Evolutionary conservation across 2,329 filamentous ascomycete species (phyloP), one percentile per base, ranked within the genome.

Genomic region (Arthrobotrys conoides): DNA sequence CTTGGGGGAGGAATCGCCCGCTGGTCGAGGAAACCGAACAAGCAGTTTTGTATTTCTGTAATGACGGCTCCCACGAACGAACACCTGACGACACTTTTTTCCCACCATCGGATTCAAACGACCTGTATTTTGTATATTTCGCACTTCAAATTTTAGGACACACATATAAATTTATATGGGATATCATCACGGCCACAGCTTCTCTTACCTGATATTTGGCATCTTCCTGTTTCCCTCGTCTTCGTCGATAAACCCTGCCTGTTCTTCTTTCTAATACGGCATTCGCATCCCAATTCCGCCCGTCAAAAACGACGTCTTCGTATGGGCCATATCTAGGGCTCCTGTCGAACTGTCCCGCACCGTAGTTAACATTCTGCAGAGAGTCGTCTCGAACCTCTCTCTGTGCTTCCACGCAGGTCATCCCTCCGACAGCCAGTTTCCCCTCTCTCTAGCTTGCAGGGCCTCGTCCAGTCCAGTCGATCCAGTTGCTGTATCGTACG

Each of bases 11-110:
- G n/a, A 71, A 44, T 18, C 61, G 30, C 72, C 64, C 67, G 73
- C 73, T 71, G 73, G 73, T 77, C 73, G 73, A 77, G 72, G 71
- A 69, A n/a, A 53, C 5, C 24, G 18, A 53, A 48, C 46, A 67
- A 27, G 46, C 51, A 38, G 22, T 53, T 70, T 61, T 64, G 22
- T 64, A 63, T 49, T 64, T 64, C 4, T 61, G 20, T 65, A 53
- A 48, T 66, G 38, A 72, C 30, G 53, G 57, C 18, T 33, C 38
- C 22, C 68, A 55, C 59, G 65, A 24, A 61, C 55, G 53, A 68
- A 68, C 65, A 59, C 49, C 48, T 44, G 64, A 67, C 67, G 55
- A 51, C 55, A 22, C 36, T 53, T 72, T 59, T 36, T 20, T 55
- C 22, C 6, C 22, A 5, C 16, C 33, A 36, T 53, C 38, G n/a